Conservation (phyloP, 2,329 filamentous ascomycete genomes). For the Proliferodiscus dingleyae region DNA sequence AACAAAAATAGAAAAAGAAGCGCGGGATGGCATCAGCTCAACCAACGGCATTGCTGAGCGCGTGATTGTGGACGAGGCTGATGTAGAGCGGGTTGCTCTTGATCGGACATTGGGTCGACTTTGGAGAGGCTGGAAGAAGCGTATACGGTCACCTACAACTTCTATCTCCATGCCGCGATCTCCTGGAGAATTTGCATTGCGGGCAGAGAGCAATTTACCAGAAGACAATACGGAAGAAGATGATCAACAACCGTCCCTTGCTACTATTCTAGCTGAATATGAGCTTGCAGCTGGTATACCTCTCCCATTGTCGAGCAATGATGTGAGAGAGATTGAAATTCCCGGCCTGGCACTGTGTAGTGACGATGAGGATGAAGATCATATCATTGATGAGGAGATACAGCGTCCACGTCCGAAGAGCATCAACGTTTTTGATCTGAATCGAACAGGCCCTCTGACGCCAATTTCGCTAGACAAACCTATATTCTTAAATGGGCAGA, state of each 20-base stretch:
- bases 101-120: conserved; percentile 83
- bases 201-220: conserved; percentile 36
- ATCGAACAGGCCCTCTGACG: conserved; percentile 22
- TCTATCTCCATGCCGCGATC: conserved; percentile 43
- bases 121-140: conserved; percentile 95
- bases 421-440: conserved; percentile 37
- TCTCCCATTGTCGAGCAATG: conserved; percentile 61
- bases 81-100: conserved; percentile 89
- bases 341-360: conserved; percentile 60
- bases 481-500: conserved; percentile 6
- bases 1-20: conserved; percentile 52
- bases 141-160: conserved; percentile 55
- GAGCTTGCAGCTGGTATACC: conserved; percentile 54
- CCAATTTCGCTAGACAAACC: conserved; percentile 23
- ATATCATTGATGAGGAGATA: conserved; percentile 34
- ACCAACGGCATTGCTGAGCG: conserved; percentile 53
- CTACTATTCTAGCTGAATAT: conserved; percentile 21
- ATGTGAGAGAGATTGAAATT: conserved; percentile 76
- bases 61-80: conserved; percentile 79
- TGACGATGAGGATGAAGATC: conserved; percentile 54
- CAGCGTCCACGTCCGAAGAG: conserved; percentile 35
- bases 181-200: conserved; percentile 42
- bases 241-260: conserved; percentile 14
- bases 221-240: conserved; percentile 30
- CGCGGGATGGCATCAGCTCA: conserved; percentile 44